These are phyloP conservation scores for Penicillium nordicum DNA, from an alignment of 2,329 filamentous ascomycete genomes.

Conservation along the genomic window DNA sequence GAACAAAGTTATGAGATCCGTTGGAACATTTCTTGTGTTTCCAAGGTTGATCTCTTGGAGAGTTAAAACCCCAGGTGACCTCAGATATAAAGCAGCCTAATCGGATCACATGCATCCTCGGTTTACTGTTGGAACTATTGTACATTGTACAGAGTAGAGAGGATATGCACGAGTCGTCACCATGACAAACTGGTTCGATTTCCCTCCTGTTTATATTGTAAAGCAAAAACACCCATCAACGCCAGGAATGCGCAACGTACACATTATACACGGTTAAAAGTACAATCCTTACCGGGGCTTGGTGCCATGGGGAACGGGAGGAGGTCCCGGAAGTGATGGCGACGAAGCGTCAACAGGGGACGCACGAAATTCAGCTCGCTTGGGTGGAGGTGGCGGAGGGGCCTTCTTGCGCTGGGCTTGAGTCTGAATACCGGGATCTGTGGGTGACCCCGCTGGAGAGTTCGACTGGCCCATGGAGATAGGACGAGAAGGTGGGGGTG, in stretches of 20 bases:
- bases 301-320: conserved; percentile 56
- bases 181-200: not conserved
- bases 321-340: conserved; percentile 40
- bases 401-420: conserved; percentile 45
- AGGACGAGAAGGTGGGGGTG: conserved; percentile 22
- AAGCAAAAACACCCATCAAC: not conserved
- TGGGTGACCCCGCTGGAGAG: conserved; percentile 24
- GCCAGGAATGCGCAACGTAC: not conserved
- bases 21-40: not conserved
- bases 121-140: not conserved
- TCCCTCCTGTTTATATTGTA: not conserved
- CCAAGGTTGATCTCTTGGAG: too few relatives aligned
- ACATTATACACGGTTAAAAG: not conserved
- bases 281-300: conserved; percentile 48
- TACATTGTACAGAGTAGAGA: not conserved
- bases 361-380: conserved; percentile 51
- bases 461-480: conserved; percentile 10
- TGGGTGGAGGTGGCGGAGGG: conserved; percentile 54
- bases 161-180: not conserved
- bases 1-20: not conserved
- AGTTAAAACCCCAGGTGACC: not conserved
- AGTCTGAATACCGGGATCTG: conserved; percentile 22
- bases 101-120: conserved; percentile 25
- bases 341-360: conserved; percentile 27
- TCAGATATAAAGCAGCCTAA: not conserved